Evolutionary conservation across 305 asterid genomes (phyloP), one percentile per base, ranked within the genome.

Genomic region (Plantago coronopus): DNA sequence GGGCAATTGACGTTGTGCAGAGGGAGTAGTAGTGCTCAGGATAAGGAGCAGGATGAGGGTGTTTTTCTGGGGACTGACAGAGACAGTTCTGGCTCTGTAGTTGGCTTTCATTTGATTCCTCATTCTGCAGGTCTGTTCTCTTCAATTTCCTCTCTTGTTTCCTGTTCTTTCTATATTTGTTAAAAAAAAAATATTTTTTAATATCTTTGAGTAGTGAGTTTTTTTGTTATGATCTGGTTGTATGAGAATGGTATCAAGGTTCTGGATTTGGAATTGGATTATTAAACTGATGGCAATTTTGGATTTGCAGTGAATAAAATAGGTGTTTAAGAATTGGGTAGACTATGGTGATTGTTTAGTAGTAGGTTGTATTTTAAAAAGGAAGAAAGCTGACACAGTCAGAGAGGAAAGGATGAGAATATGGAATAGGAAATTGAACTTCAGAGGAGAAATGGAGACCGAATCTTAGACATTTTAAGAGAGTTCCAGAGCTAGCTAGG

Each of bases 101-200:
- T 80, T 72, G 94, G 83, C 34, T 83, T 85, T 65, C 77, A 74
- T 46, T 75, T 85, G 85, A 77, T 79, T 78, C 91, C 86, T 55
- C 82, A 76, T 16, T 81, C 95, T 66, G 94, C 57, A 23, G 59
- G 25, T 48, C 25, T 23, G 20, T 46, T 31, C 48, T 7, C 54
- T 48, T 34, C 20, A n/a, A 4, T 16, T 67, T n/a, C 37, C 47
- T 54, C 7, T 0, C 38, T 59, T 59, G 65, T 57, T 55, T 48
- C 23, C 17, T 7, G 13, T 10, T 51, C 34, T 51, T 16, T 20
- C 21, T 2, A 18, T 22, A 18, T 9, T 4, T 18, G 7, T 0
- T n/a, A n/a, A n/a, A n/a, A n/a, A n/a, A n/a, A n/a, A n/a, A n/a
- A n/a, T n/a, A n/a, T n/a, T n/a, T n/a, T n/a, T n/a, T n/a, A n/a